Percentiles rank a stretch among this genome's conserved stretches.
These are phyloP conservation scores for Plantago major DNA, from an alignment of 257 asterid genomes.

Conservation along the genomic window DNA sequence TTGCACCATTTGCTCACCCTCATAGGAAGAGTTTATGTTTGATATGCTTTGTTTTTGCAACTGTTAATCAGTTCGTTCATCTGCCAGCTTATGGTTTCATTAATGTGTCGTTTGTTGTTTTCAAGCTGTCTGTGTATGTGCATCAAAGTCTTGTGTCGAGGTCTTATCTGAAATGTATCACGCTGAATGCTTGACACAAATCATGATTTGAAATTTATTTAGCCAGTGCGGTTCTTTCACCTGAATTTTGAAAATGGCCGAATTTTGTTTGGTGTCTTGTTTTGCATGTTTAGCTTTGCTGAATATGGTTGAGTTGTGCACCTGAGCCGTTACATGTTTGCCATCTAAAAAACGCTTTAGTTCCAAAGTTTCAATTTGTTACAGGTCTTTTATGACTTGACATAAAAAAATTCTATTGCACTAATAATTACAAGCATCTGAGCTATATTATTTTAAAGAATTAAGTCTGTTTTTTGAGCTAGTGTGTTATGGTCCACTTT, in stretches of 20 bases:
- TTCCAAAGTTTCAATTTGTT: not conserved
- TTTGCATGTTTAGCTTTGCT: not conserved
- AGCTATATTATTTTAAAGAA: not conserved
- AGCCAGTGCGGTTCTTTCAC: not conserved
- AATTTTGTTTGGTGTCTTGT: slow-evolving; percentile 1
- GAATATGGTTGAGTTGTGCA: slow-evolving; percentile 1
- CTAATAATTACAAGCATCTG: not conserved
- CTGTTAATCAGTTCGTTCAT: not conserved
- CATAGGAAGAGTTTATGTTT: not conserved
- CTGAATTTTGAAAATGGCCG: not conserved
- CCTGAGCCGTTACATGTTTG: not conserved
- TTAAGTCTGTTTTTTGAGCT: too few species aligned
- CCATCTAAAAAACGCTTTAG: not conserved
- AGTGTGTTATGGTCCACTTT: too few species aligned
- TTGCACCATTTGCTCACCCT: slow-evolving; percentile 3
- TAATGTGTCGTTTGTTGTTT: slow-evolving; percentile 1
- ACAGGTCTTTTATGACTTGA: not conserved
- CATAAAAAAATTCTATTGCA: too few species aligned
- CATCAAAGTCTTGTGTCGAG: not conserved
- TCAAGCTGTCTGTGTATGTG: not conserved
- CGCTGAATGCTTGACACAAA: slow-evolving; percentile 1
- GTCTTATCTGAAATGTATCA: not conserved
- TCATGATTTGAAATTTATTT: slow-evolving; percentile 5
- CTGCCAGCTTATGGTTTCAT: not conserved
- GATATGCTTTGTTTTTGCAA: not conserved